Percentiles rank a stretch among this genome's conserved stretches.
These are phyloP conservation scores for Kluyveromyces wickerhamii DNA, from an alignment of 805 yeast species.

Conservation along the genomic window DNA sequence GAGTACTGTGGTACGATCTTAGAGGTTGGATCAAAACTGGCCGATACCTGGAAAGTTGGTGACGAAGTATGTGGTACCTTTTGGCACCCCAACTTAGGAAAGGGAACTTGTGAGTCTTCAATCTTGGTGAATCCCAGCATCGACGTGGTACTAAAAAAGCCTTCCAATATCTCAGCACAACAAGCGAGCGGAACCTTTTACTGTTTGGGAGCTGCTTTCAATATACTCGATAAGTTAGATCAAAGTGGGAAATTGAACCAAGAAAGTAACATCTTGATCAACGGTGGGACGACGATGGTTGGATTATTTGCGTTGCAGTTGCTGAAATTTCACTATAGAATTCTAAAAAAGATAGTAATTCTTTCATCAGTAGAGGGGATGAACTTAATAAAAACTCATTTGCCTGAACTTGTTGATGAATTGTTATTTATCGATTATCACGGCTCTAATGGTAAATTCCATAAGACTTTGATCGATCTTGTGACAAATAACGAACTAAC, in stretches of 20 bases:
- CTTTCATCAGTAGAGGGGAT: constrained; percentile 50
- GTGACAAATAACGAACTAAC: constrained; percentile 29
- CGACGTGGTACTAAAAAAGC: constrained; percentile 42
- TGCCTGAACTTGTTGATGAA: constrained; percentile 34
- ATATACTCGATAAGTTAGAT: constrained; percentile 30
- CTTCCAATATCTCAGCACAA: constrained; percentile 37
- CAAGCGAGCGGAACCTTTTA: constrained; percentile 62
- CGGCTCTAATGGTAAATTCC: constrained; percentile 23
- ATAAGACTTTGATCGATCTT: constrained; percentile 26
- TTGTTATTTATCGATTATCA: constrained; percentile 31
- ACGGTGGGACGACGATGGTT: constrained; percentile 76
- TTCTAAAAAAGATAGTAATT: constrained; percentile 43
- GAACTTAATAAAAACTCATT: constrained; percentile 32
- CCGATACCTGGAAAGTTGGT: constrained; percentile 40
- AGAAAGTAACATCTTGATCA: constrained; percentile 46
- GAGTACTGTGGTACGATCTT: constrained; percentile 58
- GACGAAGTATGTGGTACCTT: constrained; percentile 58
- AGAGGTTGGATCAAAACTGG: constrained; percentile 44
- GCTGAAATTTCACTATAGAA: constrained; percentile 43
- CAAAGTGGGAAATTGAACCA: constrained; percentile 26
- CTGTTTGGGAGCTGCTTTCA: constrained; percentile 56
- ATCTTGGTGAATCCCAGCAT: constrained; percentile 44
- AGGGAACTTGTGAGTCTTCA: constrained; percentile 53
- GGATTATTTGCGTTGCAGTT: constrained; percentile 58
- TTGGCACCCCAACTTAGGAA: constrained; percentile 41